Evolutionary conservation across 2,329 filamentous ascomycete genomes (phyloP), one percentile per base, ranked within the genome.

Genomic region (Teratosphaeria pseudoeucalypti): DNA sequence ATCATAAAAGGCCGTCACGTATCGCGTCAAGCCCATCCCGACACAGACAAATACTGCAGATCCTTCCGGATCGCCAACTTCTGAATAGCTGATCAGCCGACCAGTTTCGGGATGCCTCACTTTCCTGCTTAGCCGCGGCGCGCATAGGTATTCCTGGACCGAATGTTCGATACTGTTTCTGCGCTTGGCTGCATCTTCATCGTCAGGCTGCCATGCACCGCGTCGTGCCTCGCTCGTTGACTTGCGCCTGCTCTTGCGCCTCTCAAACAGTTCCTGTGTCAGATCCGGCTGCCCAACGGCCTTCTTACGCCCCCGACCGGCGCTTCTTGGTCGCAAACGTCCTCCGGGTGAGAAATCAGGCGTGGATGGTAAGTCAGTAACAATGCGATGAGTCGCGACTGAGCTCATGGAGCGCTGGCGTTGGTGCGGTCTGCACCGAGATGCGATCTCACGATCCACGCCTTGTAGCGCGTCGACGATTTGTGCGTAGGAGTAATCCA

Each of bases 1-100:
- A 72, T 99, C 94, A 71, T 97, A 99, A 72, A 99, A 99, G 0
- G 92, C 91, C 62, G 90, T 96, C 61, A 99, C 89, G 71, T 94
- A 99, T 74, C 94, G 84, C 11, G 94, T 99, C 68, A 99, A 75
- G 0, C 94, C 94, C 94, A 99, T 99, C 23, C 94, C 94, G 2
- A 99, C 91, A 69, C 94, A 99, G 71, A 94, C 95, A 66, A 99
- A 92, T 1, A 99, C 90, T 2, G 91, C 92, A 65, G 88, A 92
- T 1, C 94, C 94, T 52, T 92, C 85, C 0, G 92, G 86, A 72
- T 97, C 92, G 14, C 94, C 94, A 2, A 99, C 94, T 73, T 99
- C 94, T 0, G 92, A 97, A 70, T 96, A 99, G 0, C 91, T 95
- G 65, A 99, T 96, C 2, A 88, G 81, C 16, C 94, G 85, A 1